Percentiles rank a stretch among this genome's conserved stretches.
phyloP scores from a whole-genome alignment of 129 eudicot genomes.

The Solidago caesia region DNA sequence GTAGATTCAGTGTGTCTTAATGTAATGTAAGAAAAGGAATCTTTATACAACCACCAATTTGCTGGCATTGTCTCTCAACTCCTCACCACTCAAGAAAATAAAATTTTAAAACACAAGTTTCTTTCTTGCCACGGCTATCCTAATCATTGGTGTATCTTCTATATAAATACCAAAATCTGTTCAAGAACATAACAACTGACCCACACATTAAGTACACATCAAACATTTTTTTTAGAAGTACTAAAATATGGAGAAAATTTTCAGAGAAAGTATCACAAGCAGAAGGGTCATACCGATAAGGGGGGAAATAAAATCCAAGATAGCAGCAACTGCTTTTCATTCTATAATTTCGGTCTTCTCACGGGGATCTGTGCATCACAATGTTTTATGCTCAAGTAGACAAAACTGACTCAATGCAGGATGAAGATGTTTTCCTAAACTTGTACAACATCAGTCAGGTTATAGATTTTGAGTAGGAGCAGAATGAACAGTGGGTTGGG shows the following conservation, averaged over 20 bases:
- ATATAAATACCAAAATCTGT: constrained; percentile 27
- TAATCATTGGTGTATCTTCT: background rate
- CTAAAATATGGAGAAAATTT: constrained; percentile 28
- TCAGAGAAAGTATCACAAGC: constrained; percentile 26
- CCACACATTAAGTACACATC: background rate
- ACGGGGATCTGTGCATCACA: constrained; percentile 23
- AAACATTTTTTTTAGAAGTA: background rate
- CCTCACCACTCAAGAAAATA: constrained; percentile 16
- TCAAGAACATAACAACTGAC: background rate
- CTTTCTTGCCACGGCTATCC: constrained; percentile 24
- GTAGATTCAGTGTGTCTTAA: constrained; percentile 22
- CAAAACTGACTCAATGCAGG: no score
- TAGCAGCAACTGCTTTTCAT: constrained; percentile 58
- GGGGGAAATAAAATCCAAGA: constrained; percentile 55
- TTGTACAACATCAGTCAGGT: no score
- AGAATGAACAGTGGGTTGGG: no score
- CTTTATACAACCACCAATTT: constrained; percentile 25
- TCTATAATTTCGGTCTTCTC: constrained; percentile 41
- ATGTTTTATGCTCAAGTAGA: background rate
- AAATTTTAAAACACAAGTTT: constrained; percentile 18
- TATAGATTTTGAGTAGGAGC: no score
- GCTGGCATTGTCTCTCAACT: constrained; percentile 34
- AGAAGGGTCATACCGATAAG: constrained; percentile 52
- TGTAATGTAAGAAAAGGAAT: constrained; percentile 4
- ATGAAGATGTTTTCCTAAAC: no score